Base-by-base conservation (phyloP, 164 flowering plant genomes). In the Pachysandra terminalis region DNA sequence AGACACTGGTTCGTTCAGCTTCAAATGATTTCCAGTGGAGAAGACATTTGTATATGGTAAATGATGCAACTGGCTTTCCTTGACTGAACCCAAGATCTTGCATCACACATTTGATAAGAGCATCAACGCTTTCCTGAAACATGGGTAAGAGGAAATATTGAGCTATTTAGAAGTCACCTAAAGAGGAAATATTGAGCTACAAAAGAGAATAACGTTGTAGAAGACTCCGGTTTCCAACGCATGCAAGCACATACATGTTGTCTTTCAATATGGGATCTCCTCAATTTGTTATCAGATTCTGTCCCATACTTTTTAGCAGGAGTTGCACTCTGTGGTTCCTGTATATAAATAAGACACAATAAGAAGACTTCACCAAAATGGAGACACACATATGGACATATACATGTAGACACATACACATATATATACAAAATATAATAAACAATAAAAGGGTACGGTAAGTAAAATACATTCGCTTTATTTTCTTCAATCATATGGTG, bases 51-150 rank as follows among this genome's bases (percentile, higher is more conserved):
- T 84, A 86, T 28, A 84, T 84, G 40, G 87, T 84, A 67, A 84
- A 78, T 54, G 90, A 88, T 22, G 90, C 90, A 76, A 86, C 83
- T 27, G 90, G 87, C 73, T 83, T 86, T 41, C 82, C 85, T 61
- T 91, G 84, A 80, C 90, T 87, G 78, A 84, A 93, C 2, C 96
- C 99, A 78, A 93, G 76, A 77, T 93, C 84, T 73, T 90, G 83
- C 59, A 41, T 69, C 49, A 90, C 93, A 81, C 98, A 93, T 56
- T 82, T 85, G 61, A 96, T 83, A 63, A 96, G 93, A 64, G 93
- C 83, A 84, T 90, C 99, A 57, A 92, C 84, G 77, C 70, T 90
- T 80, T 95, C 99, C 99, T 95, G 88, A 65, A 73, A 55, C 71
- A 76, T 59, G 61, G 35, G 45, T 27, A 58, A 10, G 25, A 61